phyloP scores from a whole-genome alignment of 2,329 filamentous ascomycete genomes.

The Sporothrix euskadiensis region DNA sequence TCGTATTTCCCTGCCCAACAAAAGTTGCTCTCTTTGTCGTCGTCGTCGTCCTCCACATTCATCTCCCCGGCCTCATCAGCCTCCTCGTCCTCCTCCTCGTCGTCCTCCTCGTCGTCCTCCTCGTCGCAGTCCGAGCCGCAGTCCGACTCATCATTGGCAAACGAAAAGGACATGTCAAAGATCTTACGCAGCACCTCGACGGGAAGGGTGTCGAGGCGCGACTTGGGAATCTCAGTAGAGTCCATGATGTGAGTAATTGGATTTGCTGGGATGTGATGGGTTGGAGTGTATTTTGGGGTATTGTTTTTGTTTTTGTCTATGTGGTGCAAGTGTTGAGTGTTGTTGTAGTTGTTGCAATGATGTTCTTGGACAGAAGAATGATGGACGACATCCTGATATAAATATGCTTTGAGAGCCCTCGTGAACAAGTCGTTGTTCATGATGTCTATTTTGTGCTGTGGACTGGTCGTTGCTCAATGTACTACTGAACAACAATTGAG shows the following conservation, averaged over 20 bases:
- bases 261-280: background rate
- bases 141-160: background rate
- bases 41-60: background rate
- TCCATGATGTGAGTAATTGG: background rate
- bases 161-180: background rate
- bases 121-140: background rate
- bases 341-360: background rate
- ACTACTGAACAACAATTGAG: no score
- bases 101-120: background rate
- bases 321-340: background rate
- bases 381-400: background rate
- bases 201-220: constrained; percentile 3
- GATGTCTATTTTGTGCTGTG: no score
- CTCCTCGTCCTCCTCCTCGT: background rate
- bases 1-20: background rate
- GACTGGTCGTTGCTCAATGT: no score
- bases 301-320: background rate
- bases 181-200: constrained; percentile 4
- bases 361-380: background rate
- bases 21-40: background rate
- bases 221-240: background rate
- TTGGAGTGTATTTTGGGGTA: background rate
- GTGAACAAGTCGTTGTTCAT: background rate
- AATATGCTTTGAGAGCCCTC: background rate
- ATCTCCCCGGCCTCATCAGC: background rate